These are phyloP conservation scores for Trichoderma polysporum DNA, from an alignment of 2,329 filamentous ascomycete genomes.

Conservation along the genomic window DNA sequence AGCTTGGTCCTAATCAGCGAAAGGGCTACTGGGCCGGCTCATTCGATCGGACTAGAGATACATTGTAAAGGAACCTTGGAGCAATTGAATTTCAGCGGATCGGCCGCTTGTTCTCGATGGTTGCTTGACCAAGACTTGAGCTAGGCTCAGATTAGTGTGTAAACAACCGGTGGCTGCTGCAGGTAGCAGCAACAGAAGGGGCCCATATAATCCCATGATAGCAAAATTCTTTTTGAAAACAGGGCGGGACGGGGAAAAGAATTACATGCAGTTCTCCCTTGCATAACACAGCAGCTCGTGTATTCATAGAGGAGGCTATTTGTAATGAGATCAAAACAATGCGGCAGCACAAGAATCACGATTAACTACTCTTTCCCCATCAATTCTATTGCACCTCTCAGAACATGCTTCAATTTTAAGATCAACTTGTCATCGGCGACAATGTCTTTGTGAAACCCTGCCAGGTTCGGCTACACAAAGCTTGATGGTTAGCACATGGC, in stretches of 20 bases:
- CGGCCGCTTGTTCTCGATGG: not conserved
- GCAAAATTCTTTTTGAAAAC: not conserved
- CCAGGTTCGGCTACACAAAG: not conserved
- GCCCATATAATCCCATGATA: not conserved
- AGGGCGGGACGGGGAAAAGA: not conserved
- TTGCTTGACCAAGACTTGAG: not conserved
- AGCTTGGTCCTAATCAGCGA: not conserved
- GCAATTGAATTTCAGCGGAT: slow-evolving; percentile 5
- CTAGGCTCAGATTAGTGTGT: not conserved
- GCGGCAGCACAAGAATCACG: not conserved
- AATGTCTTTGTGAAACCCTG: not conserved
- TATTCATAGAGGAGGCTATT: not conserved
- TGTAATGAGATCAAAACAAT: not conserved
- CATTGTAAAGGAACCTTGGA: not conserved
- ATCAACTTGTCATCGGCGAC: not conserved
- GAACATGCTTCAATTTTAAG: not conserved
- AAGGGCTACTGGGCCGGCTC: not conserved
- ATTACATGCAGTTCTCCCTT: not conserved
- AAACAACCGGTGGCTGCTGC: not conserved
- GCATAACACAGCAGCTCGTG: not conserved
- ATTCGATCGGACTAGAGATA: not conserved
- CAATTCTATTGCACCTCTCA: not conserved
- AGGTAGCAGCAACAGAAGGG: not conserved
- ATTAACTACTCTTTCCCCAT: not conserved
- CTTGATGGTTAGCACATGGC: slow-evolving; percentile 1